Evolutionary conservation across 2,329 filamentous ascomycete species (phyloP), one percentile per base, ranked within the genome.

Genomic region (Cercospora sojina): DNA sequence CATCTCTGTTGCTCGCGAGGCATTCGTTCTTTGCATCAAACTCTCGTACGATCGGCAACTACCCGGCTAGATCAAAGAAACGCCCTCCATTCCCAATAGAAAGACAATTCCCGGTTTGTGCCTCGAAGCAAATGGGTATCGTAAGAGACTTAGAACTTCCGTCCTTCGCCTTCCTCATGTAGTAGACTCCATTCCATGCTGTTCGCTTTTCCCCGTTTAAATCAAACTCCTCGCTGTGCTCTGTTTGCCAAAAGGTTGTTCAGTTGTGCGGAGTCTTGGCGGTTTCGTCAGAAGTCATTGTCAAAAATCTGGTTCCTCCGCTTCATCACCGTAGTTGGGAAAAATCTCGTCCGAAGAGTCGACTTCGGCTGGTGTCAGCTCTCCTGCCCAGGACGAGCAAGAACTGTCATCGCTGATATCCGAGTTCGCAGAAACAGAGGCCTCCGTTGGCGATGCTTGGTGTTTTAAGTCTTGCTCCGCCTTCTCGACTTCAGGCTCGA

Each of bases 71-170:
- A 7, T 27, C 47, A 13, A 13, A 7, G 12, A 4, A 27, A 53
- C 47, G 47, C 47, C 47, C 20, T 16, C 12, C 47, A 3, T 16
- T 53, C 13, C 23, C 5, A 27, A 51, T 4, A 23, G 23, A 27
- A 53, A 51, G 3, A 53, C 25, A 47, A 47, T 23, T 53, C 16
- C 23, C 23, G 47, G 12, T 27, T 16, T 27, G 47, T 27, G 23
- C 23, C 23, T 53, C 47, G 47, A 53, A 53, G 47, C 47, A 53
- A 53, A 53, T 53, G 47, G 47, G 47, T 53, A 53, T 53, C 47
- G 47, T 53, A 53, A 29, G 47, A 53, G 23, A 53, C 47, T 27
- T 7, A 27, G 20, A n/a, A 27, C 10, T 16, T 53, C 12, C 47
- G 23, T n/a, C 23, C n/a, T 47, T 16, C 47, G 47, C 47, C 47